phyloP scores from a whole-genome alignment of 345 rosid species.

The Populus pruinosa region DNA sequence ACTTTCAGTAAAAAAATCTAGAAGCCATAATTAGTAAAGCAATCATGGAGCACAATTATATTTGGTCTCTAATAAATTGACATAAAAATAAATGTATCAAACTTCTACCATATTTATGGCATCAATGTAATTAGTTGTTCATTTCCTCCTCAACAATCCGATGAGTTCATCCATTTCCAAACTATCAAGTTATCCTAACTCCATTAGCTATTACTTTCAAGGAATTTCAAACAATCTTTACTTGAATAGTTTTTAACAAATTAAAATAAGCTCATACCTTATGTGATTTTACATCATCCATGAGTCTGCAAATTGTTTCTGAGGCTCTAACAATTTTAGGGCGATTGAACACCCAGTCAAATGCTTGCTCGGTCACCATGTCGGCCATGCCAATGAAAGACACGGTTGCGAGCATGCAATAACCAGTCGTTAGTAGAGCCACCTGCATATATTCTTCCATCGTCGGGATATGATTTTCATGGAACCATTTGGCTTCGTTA shows the following conservation, averaged over 20 bases:
- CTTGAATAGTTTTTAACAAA: too few relatives aligned
- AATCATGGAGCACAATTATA: too few relatives aligned
- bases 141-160: too few relatives aligned
- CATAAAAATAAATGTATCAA: too few relatives aligned
- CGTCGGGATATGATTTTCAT: conserved; percentile 14
- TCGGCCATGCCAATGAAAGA: conserved; percentile 28
- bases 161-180: too few relatives aligned
- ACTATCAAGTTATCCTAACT: neutral
- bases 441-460: conserved; percentile 29
- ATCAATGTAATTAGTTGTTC: too few relatives aligned
- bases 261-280: neutral
- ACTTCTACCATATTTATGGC: too few relatives aligned
- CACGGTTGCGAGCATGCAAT: conserved; percentile 6
- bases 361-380: conserved; percentile 13
- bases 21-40: too few relatives aligned
- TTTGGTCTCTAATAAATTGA: too few relatives aligned
- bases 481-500: conserved; percentile 30
- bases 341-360: conserved; percentile 14
- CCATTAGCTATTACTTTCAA: neutral
- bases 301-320: conserved; percentile 16
- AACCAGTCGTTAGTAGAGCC: conserved; percentile 9
- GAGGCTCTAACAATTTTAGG: conserved; percentile 23
- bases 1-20: too few relatives aligned
- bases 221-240: neutral
- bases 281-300: conserved; percentile 27